Evolutionary conservation across 306 rosid genomes (phyloP).

Genomic region (Vigna unguiculata): DNA sequence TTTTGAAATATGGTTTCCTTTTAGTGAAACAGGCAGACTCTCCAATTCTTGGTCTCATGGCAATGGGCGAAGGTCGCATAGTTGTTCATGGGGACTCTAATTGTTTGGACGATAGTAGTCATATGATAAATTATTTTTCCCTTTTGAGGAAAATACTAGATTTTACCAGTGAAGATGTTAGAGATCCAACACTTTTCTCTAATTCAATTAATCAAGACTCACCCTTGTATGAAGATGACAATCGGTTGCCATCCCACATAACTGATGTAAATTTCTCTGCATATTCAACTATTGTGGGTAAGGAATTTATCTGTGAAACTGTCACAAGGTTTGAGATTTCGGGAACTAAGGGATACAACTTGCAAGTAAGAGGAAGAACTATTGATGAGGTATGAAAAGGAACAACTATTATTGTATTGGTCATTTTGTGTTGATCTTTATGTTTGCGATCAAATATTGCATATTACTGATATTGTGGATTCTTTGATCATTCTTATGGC

Average conservation of each 20-base stretch:
- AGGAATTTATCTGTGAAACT: conserved; percentile 74
- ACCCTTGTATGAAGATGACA: conserved; percentile 67
- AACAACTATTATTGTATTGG: not conserved
- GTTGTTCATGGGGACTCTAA: conserved; percentile 96
- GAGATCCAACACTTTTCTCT: conserved; percentile 86
- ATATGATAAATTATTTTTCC: conserved; percentile 92
- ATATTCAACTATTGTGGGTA: conserved; percentile 80
- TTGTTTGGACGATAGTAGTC: conserved; percentile 97
- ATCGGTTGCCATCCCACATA: conserved; percentile 86
- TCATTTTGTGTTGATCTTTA: not conserved
- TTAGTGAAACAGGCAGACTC: conserved; percentile 84
- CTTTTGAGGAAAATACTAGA: conserved; percentile 84
- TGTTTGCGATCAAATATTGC: conserved; percentile 13
- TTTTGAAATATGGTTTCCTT: conserved; percentile 20
- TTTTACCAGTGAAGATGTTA: conserved; percentile 69
- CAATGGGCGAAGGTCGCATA: conserved; percentile 71
- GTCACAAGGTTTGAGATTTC: conserved; percentile 88
- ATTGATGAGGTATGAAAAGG: conserved; percentile 71
- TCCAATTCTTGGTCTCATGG: conserved; percentile 87
- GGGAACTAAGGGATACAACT: conserved; percentile 86
- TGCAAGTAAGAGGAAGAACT: conserved; percentile 84
- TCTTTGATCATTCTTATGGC: conserved; percentile 60
- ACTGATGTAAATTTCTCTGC: conserved; percentile 86
- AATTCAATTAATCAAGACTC: conserved; percentile 63
- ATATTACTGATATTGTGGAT: conserved; percentile 45